A percentile compares a stretch with the other conserved stretches of the same genome.
These are phyloP conservation scores for Cylindrodendrum hubeiense DNA, from an alignment of 2,329 filamentous ascomycete species.

Conservation along the genomic window DNA sequence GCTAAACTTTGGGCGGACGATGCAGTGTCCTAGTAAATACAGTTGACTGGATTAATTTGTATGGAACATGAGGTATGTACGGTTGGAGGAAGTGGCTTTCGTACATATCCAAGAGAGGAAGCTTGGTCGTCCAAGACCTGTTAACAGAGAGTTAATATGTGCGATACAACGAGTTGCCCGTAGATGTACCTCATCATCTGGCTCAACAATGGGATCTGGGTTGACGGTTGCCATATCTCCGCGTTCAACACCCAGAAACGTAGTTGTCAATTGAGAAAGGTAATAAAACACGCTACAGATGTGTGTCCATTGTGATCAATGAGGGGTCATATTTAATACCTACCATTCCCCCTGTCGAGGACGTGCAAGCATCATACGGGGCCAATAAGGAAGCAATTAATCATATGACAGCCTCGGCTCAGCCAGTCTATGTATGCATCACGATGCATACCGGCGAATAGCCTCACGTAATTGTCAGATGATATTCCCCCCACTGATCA, in stretches of 20 bases:
- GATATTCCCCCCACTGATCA: not conserved
- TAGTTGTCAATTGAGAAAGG: not conserved
- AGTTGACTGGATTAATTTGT: too few species aligned
- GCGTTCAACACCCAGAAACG: too few species aligned
- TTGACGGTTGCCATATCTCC: constrained; percentile 5
- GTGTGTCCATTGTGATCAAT: not conserved
- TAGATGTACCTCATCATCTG: constrained; percentile 27
- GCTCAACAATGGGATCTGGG: constrained; percentile 6
- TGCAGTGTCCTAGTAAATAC: too few species aligned
- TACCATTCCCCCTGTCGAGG: not conserved
- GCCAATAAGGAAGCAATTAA: not conserved
- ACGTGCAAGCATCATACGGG: not conserved
- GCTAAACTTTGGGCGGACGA: too few species aligned
- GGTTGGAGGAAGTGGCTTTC: too few species aligned
- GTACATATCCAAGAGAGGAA: too few species aligned
- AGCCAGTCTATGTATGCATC: not conserved
- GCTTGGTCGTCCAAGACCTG: too few species aligned
- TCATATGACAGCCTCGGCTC: not conserved
- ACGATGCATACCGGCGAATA: not conserved
- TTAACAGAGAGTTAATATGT: too few species aligned
- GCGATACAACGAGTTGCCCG: too few species aligned
- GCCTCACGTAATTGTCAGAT: not conserved
- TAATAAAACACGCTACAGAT: not conserved
- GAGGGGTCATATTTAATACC: not conserved
- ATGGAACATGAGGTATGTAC: too few species aligned